phyloP scores from a whole-genome alignment of 2,329 filamentous ascomycete species.

The Trichoderma atroviride region DNA sequence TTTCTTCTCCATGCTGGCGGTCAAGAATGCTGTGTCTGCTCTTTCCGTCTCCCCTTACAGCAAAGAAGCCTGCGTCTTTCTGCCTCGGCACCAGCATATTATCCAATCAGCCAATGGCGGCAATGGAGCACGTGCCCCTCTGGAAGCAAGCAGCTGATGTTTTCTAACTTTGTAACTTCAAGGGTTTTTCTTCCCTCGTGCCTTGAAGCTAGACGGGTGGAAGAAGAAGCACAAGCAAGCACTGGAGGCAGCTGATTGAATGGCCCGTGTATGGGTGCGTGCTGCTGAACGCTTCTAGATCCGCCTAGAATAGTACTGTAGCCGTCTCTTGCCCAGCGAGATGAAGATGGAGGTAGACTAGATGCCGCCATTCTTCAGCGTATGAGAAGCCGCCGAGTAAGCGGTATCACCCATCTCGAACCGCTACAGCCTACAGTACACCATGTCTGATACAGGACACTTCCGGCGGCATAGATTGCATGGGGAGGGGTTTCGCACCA shows the following conservation, averaged over 20 bases:
- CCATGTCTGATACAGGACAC: neutral
- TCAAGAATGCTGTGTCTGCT: neutral
- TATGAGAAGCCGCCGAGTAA: neutral
- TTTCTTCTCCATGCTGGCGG: neutral
- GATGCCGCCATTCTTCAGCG: slow-evolving; percentile 4
- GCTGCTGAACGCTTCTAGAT: neutral
- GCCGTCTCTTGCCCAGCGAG: neutral
- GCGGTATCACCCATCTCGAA: neutral
- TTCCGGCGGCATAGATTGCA: slow-evolving; percentile 4
- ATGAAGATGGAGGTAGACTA: neutral
- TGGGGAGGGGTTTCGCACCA: neutral
- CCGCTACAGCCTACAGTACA: too few relatives aligned
- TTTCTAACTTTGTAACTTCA: neutral
- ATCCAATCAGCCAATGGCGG: slow-evolving; percentile 15
- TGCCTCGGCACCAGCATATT: neutral
- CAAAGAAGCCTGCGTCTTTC: neutral
- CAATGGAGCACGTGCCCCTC: slow-evolving; percentile 20
- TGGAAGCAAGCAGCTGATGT: slow-evolving; percentile 6
- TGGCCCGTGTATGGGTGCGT: neutral
- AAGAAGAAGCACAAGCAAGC: neutral
- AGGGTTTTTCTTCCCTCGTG: neutral
- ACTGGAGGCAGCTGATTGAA: neutral
- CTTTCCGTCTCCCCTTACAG: neutral
- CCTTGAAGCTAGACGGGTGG: neutral
- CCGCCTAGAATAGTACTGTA: neutral